Evolutionary conservation across 2,329 filamentous ascomycete genomes (phyloP).

Genomic region (Penicillium sp.): DNA sequence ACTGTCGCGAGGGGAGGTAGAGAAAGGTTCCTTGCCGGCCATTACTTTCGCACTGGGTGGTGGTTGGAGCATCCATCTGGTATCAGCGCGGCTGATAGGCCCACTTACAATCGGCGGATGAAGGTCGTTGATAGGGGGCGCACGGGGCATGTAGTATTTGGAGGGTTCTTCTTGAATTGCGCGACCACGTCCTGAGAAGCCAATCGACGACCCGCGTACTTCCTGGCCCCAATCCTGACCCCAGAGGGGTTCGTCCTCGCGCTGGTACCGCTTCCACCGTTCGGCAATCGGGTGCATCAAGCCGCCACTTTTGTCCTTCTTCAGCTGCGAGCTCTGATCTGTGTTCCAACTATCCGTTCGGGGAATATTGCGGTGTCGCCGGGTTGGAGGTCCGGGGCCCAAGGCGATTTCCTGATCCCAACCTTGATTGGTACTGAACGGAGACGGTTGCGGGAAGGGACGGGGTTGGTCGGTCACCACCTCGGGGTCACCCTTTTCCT

Average conservation of each 20-base stretch:
- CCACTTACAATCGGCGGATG: slow-evolving; percentile 83
- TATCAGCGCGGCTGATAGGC: slow-evolving; percentile 69
- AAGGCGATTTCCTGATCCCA: slow-evolving; percentile 86
- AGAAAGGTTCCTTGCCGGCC: slow-evolving; percentile 72
- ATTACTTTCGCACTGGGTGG: slow-evolving; percentile 89
- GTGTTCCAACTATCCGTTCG: slow-evolving; percentile 63
- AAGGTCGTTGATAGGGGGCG: slow-evolving; percentile 81
- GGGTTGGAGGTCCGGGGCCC: slow-evolving; percentile 73
- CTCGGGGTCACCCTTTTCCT: slow-evolving; percentile 62
- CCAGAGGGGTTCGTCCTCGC: slow-evolving; percentile 88
- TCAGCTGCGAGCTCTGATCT: slow-evolving; percentile 40
- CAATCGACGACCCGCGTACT: slow-evolving; percentile 59
- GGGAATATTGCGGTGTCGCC: slow-evolving; percentile 57
- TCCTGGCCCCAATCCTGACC: slow-evolving; percentile 76
- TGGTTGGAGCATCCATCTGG: slow-evolving; percentile 90
- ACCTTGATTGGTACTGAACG: slow-evolving; percentile 84
- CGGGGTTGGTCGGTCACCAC: slow-evolving; percentile 67
- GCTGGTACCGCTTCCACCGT: slow-evolving; percentile 82
- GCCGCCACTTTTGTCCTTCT: slow-evolving; percentile 52
- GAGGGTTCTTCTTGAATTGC: slow-evolving; percentile 43
- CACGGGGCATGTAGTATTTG: slow-evolving; percentile 65
- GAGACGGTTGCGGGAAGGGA: slow-evolving; percentile 74
- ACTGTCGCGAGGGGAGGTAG: slow-evolving; percentile 27
- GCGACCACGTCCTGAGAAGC: slow-evolving; percentile 47
- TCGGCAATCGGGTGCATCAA: slow-evolving; percentile 47